These are phyloP conservation scores for Ceratocystis cacaofunesta DNA, from an alignment of 2,329 filamentous ascomycete species.

Conservation along the genomic window DNA sequence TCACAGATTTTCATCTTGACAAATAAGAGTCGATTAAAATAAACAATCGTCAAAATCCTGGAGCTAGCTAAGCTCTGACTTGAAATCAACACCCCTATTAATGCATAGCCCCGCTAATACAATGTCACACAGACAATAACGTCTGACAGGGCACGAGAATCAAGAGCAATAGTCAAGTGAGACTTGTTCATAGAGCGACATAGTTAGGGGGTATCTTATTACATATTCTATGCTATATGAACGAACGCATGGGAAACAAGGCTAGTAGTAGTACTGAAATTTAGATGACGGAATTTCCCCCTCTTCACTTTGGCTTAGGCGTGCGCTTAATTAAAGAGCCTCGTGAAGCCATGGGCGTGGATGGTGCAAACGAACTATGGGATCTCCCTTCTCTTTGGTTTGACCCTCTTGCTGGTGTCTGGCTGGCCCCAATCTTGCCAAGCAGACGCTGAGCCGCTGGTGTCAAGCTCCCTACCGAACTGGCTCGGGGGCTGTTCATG, in stretches of 20 bases:
- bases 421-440: constrained; percentile 30
- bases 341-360: constrained; percentile 9
- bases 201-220: not conserved
- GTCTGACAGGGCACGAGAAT: not conserved
- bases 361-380: constrained; percentile 9
- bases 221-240: not conserved
- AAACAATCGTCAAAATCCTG: not conserved
- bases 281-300: not conserved
- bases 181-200: not conserved
- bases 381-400: not conserved
- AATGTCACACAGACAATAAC: not conserved
- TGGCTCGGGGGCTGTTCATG: constrained; percentile 44
- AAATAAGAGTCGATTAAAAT: not conserved
- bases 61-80: not conserved
- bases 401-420: not conserved
- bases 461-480: constrained; percentile 42
- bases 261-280: too few relatives aligned
- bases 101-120: constrained; percentile 1
- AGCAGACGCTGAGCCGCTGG: constrained; percentile 59
- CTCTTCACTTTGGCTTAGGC: not conserved
- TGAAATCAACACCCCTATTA: not conserved
- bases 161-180: too few relatives aligned
- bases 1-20: not conserved
- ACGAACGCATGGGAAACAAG: not conserved
- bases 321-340: constrained; percentile 6